A percentile compares a stretch with the other conserved stretches of the same genome.
Conservation (phyloP, 495 filamentous ascomycete genomes). For the Tuber magnatum region DNA sequence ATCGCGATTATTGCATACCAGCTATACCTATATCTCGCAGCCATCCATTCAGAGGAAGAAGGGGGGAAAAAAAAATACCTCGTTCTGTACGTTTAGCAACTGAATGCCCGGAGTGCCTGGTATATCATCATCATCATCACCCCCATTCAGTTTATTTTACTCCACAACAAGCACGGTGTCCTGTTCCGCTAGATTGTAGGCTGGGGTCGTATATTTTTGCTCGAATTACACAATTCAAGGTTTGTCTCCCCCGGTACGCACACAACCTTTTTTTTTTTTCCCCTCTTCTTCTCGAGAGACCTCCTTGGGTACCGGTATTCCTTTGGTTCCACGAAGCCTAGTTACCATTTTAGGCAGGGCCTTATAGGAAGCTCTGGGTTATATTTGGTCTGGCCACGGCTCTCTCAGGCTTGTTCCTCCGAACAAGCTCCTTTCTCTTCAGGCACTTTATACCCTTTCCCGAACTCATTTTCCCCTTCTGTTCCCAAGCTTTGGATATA, state of each 20-base stretch:
- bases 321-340: background rate
- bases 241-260: background rate
- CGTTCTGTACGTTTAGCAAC: background rate
- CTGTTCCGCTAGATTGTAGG: background rate
- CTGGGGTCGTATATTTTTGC: background rate
- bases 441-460: background rate
- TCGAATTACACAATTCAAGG: slow-evolving; percentile 1
- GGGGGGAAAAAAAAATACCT: background rate
- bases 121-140: background rate
- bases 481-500: background rate
- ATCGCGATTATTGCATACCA: background rate
- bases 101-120: background rate
- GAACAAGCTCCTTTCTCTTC: background rate
- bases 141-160: background rate
- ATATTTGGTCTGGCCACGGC: background rate
- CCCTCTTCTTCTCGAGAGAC: background rate
- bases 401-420: background rate
- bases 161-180: background rate
- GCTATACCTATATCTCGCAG: background rate
- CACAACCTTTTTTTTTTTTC: background rate
- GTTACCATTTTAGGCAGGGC: background rate
- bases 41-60: background rate
- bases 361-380: background rate
- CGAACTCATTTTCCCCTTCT: background rate
- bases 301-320: background rate